Conservation (phyloP, 495 filamentous ascomycete genomes). For the Penicillium coprophilum region DNA sequence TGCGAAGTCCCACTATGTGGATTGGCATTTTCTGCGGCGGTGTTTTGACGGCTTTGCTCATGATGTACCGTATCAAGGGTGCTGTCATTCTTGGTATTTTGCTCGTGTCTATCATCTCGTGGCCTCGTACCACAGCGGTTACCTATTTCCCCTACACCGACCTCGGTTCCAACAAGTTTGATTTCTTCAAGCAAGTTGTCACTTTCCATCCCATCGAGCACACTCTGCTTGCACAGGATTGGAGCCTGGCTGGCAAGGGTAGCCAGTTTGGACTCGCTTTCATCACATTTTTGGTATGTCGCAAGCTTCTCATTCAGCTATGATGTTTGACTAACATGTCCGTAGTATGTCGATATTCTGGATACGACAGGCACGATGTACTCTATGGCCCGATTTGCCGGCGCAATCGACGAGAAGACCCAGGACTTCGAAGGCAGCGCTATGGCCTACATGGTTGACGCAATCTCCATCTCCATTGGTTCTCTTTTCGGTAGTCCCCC, state of each 20-base stretch:
- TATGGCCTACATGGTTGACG: slow-evolving; percentile 76
- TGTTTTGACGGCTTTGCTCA: slow-evolving; percentile 68
- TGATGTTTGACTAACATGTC: slow-evolving; percentile 1
- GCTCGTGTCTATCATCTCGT: slow-evolving; percentile 80
- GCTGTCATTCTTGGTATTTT: slow-evolving; percentile 78
- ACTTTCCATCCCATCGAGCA: slow-evolving; percentile 72
- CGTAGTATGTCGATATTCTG: slow-evolving; percentile 77
- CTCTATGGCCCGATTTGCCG: slow-evolving; percentile 77
- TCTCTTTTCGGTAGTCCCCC: slow-evolving; percentile 71
- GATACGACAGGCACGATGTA: slow-evolving; percentile 77
- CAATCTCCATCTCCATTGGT: slow-evolving; percentile 73
- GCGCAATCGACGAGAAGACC: slow-evolving; percentile 68
- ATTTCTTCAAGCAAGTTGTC: slow-evolving; percentile 83
- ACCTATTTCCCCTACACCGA: slow-evolving; percentile 74
- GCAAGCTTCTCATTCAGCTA: not conserved
- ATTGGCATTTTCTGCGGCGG: slow-evolving; percentile 81
- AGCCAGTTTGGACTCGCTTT: slow-evolving; percentile 73
- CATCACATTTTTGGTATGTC: slow-evolving; percentile 62
- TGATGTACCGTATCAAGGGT: slow-evolving; percentile 82
- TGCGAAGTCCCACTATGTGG: slow-evolving; percentile 78
- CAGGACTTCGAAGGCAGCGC: slow-evolving; percentile 78
- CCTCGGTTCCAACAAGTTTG: slow-evolving; percentile 63
- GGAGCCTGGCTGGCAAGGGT: slow-evolving; percentile 62
- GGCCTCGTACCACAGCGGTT: slow-evolving; percentile 70
- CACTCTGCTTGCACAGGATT: slow-evolving; percentile 64